Percentiles rank a stretch among this genome's conserved stretches.
phyloP scores from a whole-genome alignment of 2,329 filamentous ascomycete species.

The Parafenestella ontariensis region DNA sequence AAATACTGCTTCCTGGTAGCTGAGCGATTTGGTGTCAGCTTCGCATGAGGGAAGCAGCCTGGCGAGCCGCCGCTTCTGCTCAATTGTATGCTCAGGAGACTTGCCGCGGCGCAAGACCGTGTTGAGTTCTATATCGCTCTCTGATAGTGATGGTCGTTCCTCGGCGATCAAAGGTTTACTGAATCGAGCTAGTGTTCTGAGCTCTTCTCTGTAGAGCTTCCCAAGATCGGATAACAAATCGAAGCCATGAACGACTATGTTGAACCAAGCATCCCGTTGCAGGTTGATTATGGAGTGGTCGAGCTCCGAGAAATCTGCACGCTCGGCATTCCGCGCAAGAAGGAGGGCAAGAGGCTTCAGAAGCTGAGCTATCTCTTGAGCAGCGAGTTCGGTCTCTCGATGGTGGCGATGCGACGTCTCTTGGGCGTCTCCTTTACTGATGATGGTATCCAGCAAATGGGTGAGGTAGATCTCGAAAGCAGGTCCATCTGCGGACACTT shows the following conservation, averaged over 20 bases:
- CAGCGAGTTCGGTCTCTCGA: constrained; percentile 80
- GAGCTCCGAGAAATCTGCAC: constrained; percentile 66
- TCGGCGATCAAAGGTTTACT: constrained; percentile 88
- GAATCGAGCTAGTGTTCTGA: constrained; percentile 84
- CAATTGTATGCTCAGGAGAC: constrained; percentile 75
- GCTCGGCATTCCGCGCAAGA: constrained; percentile 63
- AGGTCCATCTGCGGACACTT: constrained; percentile 71
- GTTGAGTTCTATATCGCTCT: constrained; percentile 97
- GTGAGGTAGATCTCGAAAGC: constrained; percentile 84
- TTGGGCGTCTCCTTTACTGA: constrained; percentile 87
- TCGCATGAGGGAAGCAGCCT: constrained; percentile 78
- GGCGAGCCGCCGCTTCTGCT: constrained; percentile 80
- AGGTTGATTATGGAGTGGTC: constrained; percentile 66
- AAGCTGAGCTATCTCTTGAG: constrained; percentile 85
- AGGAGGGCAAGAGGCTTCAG: constrained; percentile 87
- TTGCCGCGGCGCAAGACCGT: constrained; percentile 88
- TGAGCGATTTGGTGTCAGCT: constrained; percentile 79
- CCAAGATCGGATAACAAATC: constrained; percentile 75
- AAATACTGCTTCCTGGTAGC: constrained; percentile 91
- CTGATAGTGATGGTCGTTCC: constrained; percentile 85
- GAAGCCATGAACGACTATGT: constrained; percentile 94
- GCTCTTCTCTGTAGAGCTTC: constrained; percentile 74
- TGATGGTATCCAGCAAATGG: constrained; percentile 83
- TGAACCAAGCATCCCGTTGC: constrained; percentile 96
- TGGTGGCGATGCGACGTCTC: constrained; percentile 74